Base-by-base conservation (phyloP, 2,329 filamentous ascomycete genomes). In the Aspergillus luchuensis region DNA sequence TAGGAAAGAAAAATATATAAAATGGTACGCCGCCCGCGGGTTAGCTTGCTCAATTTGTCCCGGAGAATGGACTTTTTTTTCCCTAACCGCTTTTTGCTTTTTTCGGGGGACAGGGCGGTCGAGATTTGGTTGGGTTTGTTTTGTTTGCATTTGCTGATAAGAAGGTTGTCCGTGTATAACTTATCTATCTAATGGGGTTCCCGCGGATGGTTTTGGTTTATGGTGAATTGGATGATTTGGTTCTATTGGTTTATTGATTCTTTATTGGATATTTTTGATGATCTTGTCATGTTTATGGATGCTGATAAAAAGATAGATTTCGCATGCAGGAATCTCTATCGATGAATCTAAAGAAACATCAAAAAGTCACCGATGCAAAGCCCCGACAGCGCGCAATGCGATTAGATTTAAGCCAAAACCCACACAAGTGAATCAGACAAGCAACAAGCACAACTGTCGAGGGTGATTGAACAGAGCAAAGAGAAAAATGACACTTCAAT, bases 21-120 rank as follows among this genome's bases (percentile, higher is more conserved):
- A 19, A 45, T 51, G 21, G 11, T 43, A 53, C 36, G 49, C 47
- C 57, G 57, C 58, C 57, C 33, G 48, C 58, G 57, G 53, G 47
- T 38, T 53, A 56, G 62, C 53, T 58, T 63, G 41, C 11, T 45
- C 59, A 60, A 48, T 28, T 41, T 56, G 25, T n/a, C 21, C 57
- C 56, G 58, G 48, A 45, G 60, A 56, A 55, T 58, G 19, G 38
- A 50, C 48, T 54, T 41, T 59, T 63, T 61, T 61, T 60, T 57
- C 33, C 19, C 21, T 23, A 45, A 23, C 19, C 33, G 33, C 58
- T 65, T 60, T 66, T 60, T 67, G 64, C 61, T 60, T 71, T 72
- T 73, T 71, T 68, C 61, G 56, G 33, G 63, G 64, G 25, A 28
- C 25, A 63, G 54, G 60, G 38, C 36, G 49, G 50, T 59, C 47